Evolutionary conservation across 371 early-diverging fungal genomes (phyloP).

Genomic region (Circinella umbellata): DNA sequence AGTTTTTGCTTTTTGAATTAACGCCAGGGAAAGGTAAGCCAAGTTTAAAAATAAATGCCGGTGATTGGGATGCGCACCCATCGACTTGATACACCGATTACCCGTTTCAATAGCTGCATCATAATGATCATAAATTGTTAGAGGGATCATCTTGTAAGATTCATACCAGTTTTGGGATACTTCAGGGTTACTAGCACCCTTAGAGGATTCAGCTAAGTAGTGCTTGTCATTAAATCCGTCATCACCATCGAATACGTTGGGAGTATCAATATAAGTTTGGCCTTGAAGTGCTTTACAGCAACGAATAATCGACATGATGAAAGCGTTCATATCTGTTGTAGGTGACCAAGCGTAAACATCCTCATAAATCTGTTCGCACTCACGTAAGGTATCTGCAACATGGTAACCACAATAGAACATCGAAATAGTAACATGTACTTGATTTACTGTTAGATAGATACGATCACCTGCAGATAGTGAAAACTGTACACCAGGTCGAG

Average conservation of each 20-base stretch:
- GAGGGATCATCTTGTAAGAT: constrained; percentile 39
- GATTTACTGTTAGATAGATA: constrained; percentile 41
- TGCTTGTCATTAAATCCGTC: constrained; percentile 47
- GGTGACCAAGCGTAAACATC: constrained; percentile 46
- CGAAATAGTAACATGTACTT: constrained; percentile 31
- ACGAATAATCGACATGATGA: constrained; percentile 42
- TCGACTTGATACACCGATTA: constrained; percentile 26
- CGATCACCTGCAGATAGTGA: constrained; percentile 44
- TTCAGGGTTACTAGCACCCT: constrained; percentile 30
- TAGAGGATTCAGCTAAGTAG: constrained; percentile 37
- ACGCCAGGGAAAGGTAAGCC: constrained; percentile 37
- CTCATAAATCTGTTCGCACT: constrained; percentile 38
- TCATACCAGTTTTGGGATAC: constrained; percentile 45
- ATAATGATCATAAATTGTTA: constrained; percentile 47
- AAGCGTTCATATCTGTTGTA: constrained; percentile 37
- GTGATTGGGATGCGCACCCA: constrained; percentile 41
- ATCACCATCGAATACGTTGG: constrained; percentile 44
- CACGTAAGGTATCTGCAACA: constrained; percentile 29
- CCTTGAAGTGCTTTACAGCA: constrained; percentile 45
- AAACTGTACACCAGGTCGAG: constrained; percentile 16
- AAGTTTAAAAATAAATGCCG: constrained; percentile 40
- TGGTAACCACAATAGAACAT: constrained; percentile 32
- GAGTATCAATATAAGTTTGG: constrained; percentile 29
- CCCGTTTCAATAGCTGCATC: constrained; percentile 41
- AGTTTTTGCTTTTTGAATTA: constrained; percentile 32